phyloP scores from a whole-genome alignment of 208 protist species.

The Trypanosoma avium region DNA sequence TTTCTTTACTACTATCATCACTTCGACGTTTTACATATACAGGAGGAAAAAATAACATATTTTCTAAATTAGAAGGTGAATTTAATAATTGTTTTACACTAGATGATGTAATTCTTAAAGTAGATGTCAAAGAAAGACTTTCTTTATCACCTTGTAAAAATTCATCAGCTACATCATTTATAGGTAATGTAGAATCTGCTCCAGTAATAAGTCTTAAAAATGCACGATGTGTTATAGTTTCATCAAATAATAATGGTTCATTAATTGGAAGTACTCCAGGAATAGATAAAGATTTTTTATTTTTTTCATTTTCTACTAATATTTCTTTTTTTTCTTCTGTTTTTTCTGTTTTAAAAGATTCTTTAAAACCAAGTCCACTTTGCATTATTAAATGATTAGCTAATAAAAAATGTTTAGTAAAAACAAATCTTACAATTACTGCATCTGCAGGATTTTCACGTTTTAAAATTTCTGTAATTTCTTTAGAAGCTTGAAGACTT shows the following conservation, averaged over 20 bases:
- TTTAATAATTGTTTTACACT: slow-evolving; percentile 22
- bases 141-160: slow-evolving; percentile 1
- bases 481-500: slow-evolving; percentile 21
- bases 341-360: too few relatives aligned
- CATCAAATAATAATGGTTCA: slow-evolving; percentile 24
- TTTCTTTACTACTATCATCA: slow-evolving; percentile 34
- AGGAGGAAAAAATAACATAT: slow-evolving; percentile 50
- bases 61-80: slow-evolving; percentile 21
- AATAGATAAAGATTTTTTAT: slow-evolving; percentile 1
- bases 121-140: slow-evolving; percentile 10
- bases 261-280: background rate
- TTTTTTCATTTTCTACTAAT: background rate
- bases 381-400: background rate
- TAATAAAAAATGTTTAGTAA: slow-evolving; percentile 18
- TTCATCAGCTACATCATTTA: slow-evolving; percentile 1
- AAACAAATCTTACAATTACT: slow-evolving; percentile 34
- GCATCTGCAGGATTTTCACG: slow-evolving; percentile 11
- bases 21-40: slow-evolving; percentile 53
- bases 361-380: background rate
- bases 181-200: background rate
- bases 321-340: background rate
- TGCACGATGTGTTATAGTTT: slow-evolving; percentile 22
- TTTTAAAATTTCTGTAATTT: slow-evolving; percentile 13
- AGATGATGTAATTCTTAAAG: slow-evolving; percentile 4
- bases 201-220: slow-evolving; percentile 21